Base-by-base conservation (phyloP, 225 moss, liverwort and hornwort genomes). In the Lunularia cruciata region DNA sequence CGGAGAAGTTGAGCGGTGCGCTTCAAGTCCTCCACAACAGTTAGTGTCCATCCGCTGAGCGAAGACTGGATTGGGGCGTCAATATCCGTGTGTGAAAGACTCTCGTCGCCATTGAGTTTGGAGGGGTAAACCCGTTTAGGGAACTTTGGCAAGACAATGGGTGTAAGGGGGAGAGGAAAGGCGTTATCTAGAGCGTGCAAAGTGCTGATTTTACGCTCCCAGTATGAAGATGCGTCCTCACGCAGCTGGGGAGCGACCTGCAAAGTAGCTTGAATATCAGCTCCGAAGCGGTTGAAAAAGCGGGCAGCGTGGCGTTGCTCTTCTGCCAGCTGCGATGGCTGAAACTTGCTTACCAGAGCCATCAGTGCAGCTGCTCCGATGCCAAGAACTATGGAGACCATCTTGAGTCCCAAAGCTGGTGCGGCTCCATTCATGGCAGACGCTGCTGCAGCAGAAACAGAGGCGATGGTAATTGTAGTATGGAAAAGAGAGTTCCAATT, bases 281-380 rank as follows among this genome's bases (percentile, higher is more conserved):
- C 54, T 55, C 12, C 54, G 18, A 43, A 35, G 39, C 61, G 47
- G 34, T 65, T 78, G 73, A 75, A 85, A 60, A 76, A 83, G 0
- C 83, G 74, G 23, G 89, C 76, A 0, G 86, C 86, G 22, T 74
- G 72, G 13, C 89, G 83, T 40, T 83, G 83, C 75, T 86, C 69
- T 72, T 86, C 83, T 11, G 83, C 85, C 9, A 83, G 77, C 69
- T 80, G 77, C 2, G 83, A 78, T 0, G 87, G 89, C 28, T 85
- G 86, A 52, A 85, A 28, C 45, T 70, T 79, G 25, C 69, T 85
- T 43, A n/a, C n/a, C n/a, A n/a, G n/a, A n/a, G n/a, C n/a, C n/a
- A n/a, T n/a, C n/a, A n/a, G n/a, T n/a, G 60, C 76, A 39, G 71
- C 83, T 6, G 40, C 34, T 8, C 84, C 87, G 16, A 56, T 64